phyloP scores from a whole-genome alignment of 371 early-diverging fungal species.

The Mortierella sp. region DNA sequence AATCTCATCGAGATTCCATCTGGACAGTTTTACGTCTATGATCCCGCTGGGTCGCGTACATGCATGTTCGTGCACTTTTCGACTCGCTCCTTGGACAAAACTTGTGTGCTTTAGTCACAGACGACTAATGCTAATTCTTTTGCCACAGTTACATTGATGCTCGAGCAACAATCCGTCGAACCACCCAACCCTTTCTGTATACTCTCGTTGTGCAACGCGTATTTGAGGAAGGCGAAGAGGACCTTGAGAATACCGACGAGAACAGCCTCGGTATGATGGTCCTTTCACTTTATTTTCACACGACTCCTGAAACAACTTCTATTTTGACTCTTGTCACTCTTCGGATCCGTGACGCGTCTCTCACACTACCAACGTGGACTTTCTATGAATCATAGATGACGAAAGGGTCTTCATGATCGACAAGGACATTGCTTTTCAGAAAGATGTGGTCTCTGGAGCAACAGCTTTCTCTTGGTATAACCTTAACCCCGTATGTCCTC shows the following conservation, averaged over 20 bases:
- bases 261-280: conserved; percentile 11
- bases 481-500: background rate
- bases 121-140: background rate
- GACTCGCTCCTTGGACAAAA: too few species aligned
- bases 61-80: conserved; percentile 18
- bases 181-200: conserved; percentile 59
- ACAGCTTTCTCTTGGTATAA: conserved; percentile 16
- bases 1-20: conserved; percentile 56
- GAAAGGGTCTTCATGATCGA: conserved; percentile 40
- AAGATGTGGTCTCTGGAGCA: conserved; percentile 15
- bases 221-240: conserved; percentile 74
- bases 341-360: too few species aligned
- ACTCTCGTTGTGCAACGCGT: conserved; percentile 68
- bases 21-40: conserved; percentile 55
- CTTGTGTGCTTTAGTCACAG: too few species aligned
- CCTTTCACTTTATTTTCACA: background rate
- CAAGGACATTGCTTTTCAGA: conserved; percentile 54
- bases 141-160: conserved; percentile 56
- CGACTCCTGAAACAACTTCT: background rate
- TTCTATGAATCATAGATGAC: conserved; percentile 14
- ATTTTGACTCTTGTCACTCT: background rate
- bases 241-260: conserved; percentile 45
- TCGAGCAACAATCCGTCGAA: conserved; percentile 62
- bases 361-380: too few species aligned
- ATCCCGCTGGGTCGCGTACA: conserved; percentile 18